Percentiles rank a stretch among this genome's conserved stretches.
These are phyloP conservation scores for Geum urbanum DNA, from an alignment of 306 rosid genomes.

Conservation along the genomic window DNA sequence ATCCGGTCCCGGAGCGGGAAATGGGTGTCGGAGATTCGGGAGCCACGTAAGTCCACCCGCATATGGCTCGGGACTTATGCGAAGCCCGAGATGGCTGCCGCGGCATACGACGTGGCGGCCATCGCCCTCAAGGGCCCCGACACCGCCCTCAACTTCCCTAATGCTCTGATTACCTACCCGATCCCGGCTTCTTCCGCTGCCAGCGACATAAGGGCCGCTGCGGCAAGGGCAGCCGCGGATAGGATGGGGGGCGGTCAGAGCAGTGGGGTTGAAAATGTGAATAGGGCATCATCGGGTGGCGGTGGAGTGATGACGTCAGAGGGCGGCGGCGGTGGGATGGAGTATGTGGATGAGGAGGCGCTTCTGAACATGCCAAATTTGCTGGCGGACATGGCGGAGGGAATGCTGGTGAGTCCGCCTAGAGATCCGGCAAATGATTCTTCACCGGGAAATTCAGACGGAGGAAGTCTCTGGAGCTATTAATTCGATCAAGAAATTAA, in stretches of 20 bases:
- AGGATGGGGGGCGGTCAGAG: too few relatives aligned
- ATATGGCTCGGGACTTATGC: conserved; percentile 93
- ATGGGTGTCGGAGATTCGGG: conserved; percentile 95
- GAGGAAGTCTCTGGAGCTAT: conserved; percentile 42
- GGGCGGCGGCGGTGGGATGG: neutral
- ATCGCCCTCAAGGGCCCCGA: conserved; percentile 74
- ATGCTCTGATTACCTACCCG: conserved; percentile 42
- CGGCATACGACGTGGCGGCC: conserved; percentile 93
- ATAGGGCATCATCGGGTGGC: neutral
- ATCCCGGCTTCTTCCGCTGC: conserved; percentile 66
- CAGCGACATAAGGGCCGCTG: conserved; percentile 66
- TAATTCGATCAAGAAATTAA: neutral
- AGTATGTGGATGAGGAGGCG: conserved; percentile 45
- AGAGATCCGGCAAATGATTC: conserved; percentile 38
- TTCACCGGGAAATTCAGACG: conserved; percentile 33
- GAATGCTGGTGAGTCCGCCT: conserved; percentile 54
- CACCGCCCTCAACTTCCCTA: conserved; percentile 65
- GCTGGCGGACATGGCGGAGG: conserved; percentile 49
- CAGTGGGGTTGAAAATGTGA: too few relatives aligned
- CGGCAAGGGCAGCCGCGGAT: conserved; percentile 59
- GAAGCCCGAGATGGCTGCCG: conserved; percentile 83
- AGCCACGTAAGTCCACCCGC: conserved; percentile 84
- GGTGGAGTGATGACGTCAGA: neutral
- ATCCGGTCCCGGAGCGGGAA: conserved; percentile 74
- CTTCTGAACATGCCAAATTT: conserved; percentile 49